Evolutionary conservation across 495 filamentous ascomycete genomes (phyloP), one percentile per base, ranked within the genome.

Genomic region (Symbiotaphrina buchneri): DNA sequence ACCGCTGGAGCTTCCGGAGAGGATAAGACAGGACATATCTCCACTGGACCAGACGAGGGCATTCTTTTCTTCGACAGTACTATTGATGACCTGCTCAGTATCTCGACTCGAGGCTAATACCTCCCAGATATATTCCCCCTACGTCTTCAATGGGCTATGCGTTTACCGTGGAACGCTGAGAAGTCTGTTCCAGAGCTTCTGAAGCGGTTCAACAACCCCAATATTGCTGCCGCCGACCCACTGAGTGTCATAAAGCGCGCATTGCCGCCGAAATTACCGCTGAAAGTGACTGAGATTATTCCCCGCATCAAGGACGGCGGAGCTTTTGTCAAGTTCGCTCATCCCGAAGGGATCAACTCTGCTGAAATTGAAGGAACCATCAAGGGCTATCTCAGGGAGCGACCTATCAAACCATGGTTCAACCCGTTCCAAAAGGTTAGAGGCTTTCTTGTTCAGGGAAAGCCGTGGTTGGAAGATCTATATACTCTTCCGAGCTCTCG

Each of bases 391-490:
- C 54, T 94, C 0, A 50, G 61, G 26, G 53, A 82, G 29, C 56
- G 72, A n/a, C 70, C 68, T 0, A 68, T 91, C 28, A 76, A 65
- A 37, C 85, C 85, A 18, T 84, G 82, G 72, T 92, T 82, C 54
- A 85, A 71, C 37, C 84, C 84, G 1, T 72, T 90, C 30, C 59
- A 64, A n/a, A 49, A 57, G 14, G 71, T 85, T 32, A 64, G 61
- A 21, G 62, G 68, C 4, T 64, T 65, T 25, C 52, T 75, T 6
- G 90, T 97, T 6, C 50, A 63, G 11, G 87, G 87, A 7, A 63
- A 63, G n/a, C 87, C 87, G 0, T 97, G 87, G 87, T 57, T 95
- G 13, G 87, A 97, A 42, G 87, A 97, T 50, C 54, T 97, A 2
- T 74, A 76, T 39, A 70, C 84, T 6, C 70, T 79, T 15, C 87